A percentile compares a stretch with the other conserved stretches of the same genome.
These are phyloP conservation scores for Rhexocercosporidium sp. DNA, from an alignment of 2,329 filamentous ascomycete genomes.

Conservation along the genomic window DNA sequence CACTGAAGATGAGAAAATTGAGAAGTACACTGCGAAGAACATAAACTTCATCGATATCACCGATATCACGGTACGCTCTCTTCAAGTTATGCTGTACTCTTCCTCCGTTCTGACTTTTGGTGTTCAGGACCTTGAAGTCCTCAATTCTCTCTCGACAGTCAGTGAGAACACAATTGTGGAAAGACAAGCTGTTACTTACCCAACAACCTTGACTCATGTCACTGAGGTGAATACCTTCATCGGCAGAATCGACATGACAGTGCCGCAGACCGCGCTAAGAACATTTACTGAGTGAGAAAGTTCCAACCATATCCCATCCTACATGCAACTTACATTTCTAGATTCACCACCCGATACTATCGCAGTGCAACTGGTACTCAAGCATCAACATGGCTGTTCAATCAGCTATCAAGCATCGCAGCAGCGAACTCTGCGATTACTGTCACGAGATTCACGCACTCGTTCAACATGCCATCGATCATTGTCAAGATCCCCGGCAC, in stretches of 20 bases:
- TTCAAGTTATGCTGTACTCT: too few relatives aligned
- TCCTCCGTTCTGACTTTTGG: not conserved
- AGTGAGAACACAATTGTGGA: not conserved
- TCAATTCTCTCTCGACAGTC: not conserved
- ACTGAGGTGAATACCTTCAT: slow-evolving; percentile 18
- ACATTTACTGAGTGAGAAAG: slow-evolving; percentile 19
- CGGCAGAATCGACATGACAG: slow-evolving; percentile 9
- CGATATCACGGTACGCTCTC: slow-evolving; percentile 21
- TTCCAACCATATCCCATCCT: not conserved
- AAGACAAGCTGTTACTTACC: slow-evolving; percentile 20
- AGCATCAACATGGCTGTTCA: slow-evolving; percentile 17
- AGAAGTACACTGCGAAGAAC: slow-evolving; percentile 23
- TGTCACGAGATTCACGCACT: slow-evolving; percentile 18
- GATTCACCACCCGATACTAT: slow-evolving; percentile 24
- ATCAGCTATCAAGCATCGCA: slow-evolving; percentile 13
- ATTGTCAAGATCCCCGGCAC: slow-evolving; percentile 25
- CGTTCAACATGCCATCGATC: slow-evolving; percentile 19
- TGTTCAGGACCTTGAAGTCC: slow-evolving; percentile 2
- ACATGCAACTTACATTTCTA: not conserved
- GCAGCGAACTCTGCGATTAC: slow-evolving; percentile 16
- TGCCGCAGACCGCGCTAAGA: slow-evolving; percentile 11
- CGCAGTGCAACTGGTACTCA: slow-evolving; percentile 16
- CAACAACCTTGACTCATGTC: slow-evolving; percentile 16
- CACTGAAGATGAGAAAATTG: slow-evolving; percentile 28
- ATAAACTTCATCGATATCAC: slow-evolving; percentile 29